Base-by-base conservation (phyloP, 2,329 filamentous ascomycete genomes). In the Colletotrichum zoysiae region DNA sequence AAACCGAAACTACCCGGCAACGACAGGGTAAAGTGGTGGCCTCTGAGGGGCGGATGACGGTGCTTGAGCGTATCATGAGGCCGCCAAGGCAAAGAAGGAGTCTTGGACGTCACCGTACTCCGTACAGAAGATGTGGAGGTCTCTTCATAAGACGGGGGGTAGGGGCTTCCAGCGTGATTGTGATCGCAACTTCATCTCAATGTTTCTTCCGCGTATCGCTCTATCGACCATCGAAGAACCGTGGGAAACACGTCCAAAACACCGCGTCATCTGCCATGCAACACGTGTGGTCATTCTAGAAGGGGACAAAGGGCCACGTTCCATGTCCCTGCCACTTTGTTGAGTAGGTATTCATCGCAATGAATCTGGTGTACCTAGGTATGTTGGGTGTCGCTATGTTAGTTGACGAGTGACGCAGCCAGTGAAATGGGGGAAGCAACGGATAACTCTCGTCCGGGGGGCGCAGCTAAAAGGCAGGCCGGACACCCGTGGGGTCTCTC, bases 401-500 rank as follows among this genome's bases (percentile, higher is more conserved):
- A 12, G 33, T 38, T 38, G 26, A 58, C 57, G 42, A 62, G 26
- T 71, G 42, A 48, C 55, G 53, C 40, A 46, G 35, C 18, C 38
- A 44, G 18, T 44, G 30, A 38, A 51, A 48, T 18, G 18, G 33
- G 12, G 33, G 38, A 23, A 5, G 11, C 14, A 30, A 30, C 66
- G 14, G 60, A 53, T 23, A 5, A 20, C 55, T 30, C 23, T 42
- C 42, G 23, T n/a, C 58, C 53, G 59, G n/a, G 46, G 38, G 59
- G 70, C 59, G 65, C 65, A 69, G 59, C 65, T 26, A 46, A 40
- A 44, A 63, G 70, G 65, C 59, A 56, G 46, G 53, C 62, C 46
- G 53, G 58, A 63, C 65, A 69, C 30, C 63, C 46, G 44, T 40
- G 60, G 55, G 44, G 46, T 42, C 53, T 42, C 53, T 38, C 20